These are phyloP conservation scores for Ophiocordyceps camponoti-floridani DNA, from an alignment of 2,329 filamentous ascomycete species.

Conservation along the genomic window DNA sequence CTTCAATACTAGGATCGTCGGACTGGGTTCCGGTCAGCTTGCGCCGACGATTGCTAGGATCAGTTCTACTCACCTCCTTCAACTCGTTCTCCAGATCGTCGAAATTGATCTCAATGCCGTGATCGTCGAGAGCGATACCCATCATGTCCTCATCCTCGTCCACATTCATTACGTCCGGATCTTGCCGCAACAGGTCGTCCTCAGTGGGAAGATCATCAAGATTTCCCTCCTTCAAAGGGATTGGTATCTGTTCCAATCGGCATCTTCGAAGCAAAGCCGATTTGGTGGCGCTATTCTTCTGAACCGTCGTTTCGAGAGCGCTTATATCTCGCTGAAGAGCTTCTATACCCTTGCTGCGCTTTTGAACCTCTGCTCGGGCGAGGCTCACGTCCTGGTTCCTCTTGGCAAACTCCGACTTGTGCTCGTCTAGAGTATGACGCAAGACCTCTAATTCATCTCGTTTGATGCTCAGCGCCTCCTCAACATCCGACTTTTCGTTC, in stretches of 20 bases:
- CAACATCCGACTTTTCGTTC: conserved; percentile 54
- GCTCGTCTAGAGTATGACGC: conserved; percentile 50
- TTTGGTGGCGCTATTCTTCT: conserved; percentile 68
- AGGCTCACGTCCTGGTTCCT: conserved; percentile 62
- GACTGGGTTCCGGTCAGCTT: conserved; percentile 24
- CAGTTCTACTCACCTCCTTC: conserved; percentile 41
- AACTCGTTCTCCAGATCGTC: conserved; percentile 65
- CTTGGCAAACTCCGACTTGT: conserved; percentile 48
- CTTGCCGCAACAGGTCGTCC: conserved; percentile 56
- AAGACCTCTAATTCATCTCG: conserved; percentile 63
- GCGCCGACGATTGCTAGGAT: background rate
- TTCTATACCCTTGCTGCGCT: conserved; percentile 71
- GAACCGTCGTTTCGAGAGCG: conserved; percentile 66
- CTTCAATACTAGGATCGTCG: conserved; percentile 53
- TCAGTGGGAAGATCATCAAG: conserved; percentile 78
- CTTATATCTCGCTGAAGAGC: conserved; percentile 53
- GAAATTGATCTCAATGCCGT: conserved; percentile 84
- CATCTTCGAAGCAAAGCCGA: conserved; percentile 75
- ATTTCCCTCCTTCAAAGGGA: conserved; percentile 62
- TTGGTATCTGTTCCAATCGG: conserved; percentile 80
- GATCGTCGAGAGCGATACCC: conserved; percentile 58
- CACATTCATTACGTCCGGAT: conserved; percentile 83
- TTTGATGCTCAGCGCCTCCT: conserved; percentile 53
- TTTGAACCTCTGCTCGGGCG: conserved; percentile 64
- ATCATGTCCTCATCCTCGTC: conserved; percentile 49